These are phyloP conservation scores for Gnomoniopsis sp. DNA, from an alignment of 2,329 filamentous ascomycete species.

Conservation along the genomic window DNA sequence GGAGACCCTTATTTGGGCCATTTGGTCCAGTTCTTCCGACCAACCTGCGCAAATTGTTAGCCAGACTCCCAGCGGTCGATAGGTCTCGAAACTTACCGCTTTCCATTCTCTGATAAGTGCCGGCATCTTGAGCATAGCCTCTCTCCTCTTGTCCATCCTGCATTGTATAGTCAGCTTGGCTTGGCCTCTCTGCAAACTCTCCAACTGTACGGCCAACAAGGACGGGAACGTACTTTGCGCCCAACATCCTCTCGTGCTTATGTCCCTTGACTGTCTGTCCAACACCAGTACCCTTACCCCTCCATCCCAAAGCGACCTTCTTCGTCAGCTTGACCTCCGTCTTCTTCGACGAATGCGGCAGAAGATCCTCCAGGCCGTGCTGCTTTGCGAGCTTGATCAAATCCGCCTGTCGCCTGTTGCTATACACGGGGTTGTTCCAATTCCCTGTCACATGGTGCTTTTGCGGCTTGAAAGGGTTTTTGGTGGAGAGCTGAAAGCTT, in stretches of 20 bases:
- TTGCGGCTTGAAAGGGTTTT: constrained; percentile 78
- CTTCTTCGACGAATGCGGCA: constrained; percentile 75
- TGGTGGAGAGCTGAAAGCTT: constrained; percentile 53
- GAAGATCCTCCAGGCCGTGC: constrained; percentile 75
- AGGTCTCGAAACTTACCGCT: constrained; percentile 58
- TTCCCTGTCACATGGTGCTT: constrained; percentile 75
- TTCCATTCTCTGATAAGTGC: constrained; percentile 91
- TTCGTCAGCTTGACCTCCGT: constrained; percentile 67
- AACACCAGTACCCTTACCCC: constrained; percentile 88
- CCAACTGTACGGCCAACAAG: neutral
- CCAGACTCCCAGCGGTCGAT: constrained; percentile 9
- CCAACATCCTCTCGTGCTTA: constrained; percentile 82
- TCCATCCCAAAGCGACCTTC: constrained; percentile 73
- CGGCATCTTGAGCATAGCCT: constrained; percentile 94
- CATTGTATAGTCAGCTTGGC: constrained; percentile 28
- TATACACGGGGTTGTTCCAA: constrained; percentile 82
- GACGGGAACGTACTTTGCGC: constrained; percentile 56
- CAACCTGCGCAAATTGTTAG: constrained; percentile 43
- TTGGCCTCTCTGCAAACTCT: neutral
- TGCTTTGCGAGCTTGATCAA: constrained; percentile 80
- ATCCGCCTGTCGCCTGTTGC: constrained; percentile 83
- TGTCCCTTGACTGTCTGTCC: constrained; percentile 96
- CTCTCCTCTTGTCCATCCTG: constrained; percentile 81
- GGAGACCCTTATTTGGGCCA: constrained; percentile 49
- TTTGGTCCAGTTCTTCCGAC: constrained; percentile 54